A percentile compares a stretch with the other conserved stretches of the same genome.
Evolutionary conservation across 139 green algal genomes (phyloP).

Genomic region (Tetraselmis chui): DNA sequence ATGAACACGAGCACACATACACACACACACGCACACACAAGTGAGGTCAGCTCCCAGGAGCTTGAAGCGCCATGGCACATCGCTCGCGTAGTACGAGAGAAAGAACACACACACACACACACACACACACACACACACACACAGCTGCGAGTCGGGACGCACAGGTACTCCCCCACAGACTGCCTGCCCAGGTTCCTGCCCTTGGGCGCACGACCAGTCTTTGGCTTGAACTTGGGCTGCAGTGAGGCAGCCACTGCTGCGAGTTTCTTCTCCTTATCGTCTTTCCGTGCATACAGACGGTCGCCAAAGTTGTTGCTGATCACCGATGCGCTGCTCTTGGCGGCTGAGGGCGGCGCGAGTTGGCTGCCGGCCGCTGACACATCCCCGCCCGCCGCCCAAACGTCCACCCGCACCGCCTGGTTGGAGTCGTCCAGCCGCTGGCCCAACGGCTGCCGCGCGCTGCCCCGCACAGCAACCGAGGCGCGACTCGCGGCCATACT

Average conservation of each 20-base stretch:
- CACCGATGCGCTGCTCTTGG: not conserved
- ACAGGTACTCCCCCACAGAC: slow-evolving; percentile 65
- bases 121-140: too few relatives aligned
- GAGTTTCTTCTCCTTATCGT: slow-evolving; percentile 25
- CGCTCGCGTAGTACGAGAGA: too few relatives aligned
- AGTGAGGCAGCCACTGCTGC: slow-evolving; percentile 46
- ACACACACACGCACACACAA: too few relatives aligned
- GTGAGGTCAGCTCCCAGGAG: too few relatives aligned
- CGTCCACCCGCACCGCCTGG: not conserved
- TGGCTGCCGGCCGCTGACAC: too few relatives aligned
- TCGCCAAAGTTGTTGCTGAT: not conserved
- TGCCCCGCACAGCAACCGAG: slow-evolving; percentile 8
- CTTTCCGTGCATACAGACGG: slow-evolving; percentile 23
- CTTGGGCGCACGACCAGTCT: slow-evolving; percentile 39
- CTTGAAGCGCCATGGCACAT: too few relatives aligned
- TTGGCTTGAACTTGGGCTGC: slow-evolving; percentile 55
- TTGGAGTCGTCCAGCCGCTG: slow-evolving; percentile 1
- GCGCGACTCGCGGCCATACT: not conserved
- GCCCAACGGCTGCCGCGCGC: slow-evolving; percentile 3
- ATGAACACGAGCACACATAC: too few relatives aligned
- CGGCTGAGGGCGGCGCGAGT: slow-evolving; percentile 37
- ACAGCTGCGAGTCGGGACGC: too few relatives aligned
- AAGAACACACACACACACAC: too few relatives aligned
- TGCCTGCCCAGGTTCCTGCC: slow-evolving; percentile 20
- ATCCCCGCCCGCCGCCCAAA: slow-evolving; percentile 22